Evolutionary conservation across 345 rosid species (phyloP).

Genomic region (Kernera saxatilis): DNA sequence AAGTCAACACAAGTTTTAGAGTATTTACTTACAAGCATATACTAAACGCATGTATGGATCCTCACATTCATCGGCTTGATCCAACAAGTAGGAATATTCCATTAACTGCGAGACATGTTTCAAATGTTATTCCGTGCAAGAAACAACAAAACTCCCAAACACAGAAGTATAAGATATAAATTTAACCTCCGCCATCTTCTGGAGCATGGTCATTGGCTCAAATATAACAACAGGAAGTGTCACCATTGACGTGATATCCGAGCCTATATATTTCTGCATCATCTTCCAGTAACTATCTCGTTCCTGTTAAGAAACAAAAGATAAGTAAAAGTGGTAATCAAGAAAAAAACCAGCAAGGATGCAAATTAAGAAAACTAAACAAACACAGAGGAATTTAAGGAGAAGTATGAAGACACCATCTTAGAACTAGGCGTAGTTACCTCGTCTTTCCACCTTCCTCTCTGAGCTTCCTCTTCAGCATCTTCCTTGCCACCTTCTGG

Average conservation of each 20-base stretch:
- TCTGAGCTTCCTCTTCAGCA: slow-evolving; percentile 86
- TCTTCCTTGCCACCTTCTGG: slow-evolving; percentile 97
- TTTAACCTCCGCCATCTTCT: slow-evolving; percentile 91
- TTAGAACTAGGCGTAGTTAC: slow-evolving; percentile 26
- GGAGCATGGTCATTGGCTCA: slow-evolving; percentile 95
- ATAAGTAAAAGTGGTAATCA: not conserved
- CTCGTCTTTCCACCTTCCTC: slow-evolving; percentile 93
- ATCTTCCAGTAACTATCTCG: slow-evolving; percentile 89
- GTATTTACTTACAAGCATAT: slow-evolving; percentile 54
- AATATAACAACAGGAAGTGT: slow-evolving; percentile 89
- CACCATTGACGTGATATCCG: slow-evolving; percentile 91
- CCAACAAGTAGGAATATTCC: slow-evolving; percentile 81
- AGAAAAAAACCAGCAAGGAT: not conserved
- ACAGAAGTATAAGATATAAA: not conserved
- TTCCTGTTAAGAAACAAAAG: slow-evolving; percentile 39
- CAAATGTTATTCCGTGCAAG: not conserved
- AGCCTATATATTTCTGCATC: slow-evolving; percentile 89
- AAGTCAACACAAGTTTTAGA: not conserved
- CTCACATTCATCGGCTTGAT: slow-evolving; percentile 83
- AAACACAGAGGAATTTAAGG: not conserved
- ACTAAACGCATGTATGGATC: slow-evolving; percentile 90
- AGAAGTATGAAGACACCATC: not conserved
- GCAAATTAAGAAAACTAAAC: not conserved
- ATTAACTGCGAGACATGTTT: slow-evolving; percentile 49
- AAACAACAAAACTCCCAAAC: not conserved